Evolutionary conservation across 1,139 yeast species (phyloP), one percentile per base, ranked within the genome.

Genomic region (Zygosaccharomyces pseudobailii): DNA sequence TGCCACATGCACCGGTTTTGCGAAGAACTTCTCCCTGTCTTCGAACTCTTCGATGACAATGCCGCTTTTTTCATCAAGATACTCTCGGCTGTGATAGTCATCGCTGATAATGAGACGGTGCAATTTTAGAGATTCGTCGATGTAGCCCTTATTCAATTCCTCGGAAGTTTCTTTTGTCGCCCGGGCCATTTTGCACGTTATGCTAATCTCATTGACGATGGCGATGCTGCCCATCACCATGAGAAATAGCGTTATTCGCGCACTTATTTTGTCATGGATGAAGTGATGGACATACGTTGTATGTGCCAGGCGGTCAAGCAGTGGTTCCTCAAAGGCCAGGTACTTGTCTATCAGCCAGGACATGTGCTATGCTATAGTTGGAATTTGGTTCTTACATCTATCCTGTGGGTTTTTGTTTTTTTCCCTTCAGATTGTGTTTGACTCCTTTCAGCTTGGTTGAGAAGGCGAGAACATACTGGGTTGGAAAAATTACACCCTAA

Each of bases 1-100:
- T 1, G 92, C 89, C 67, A 89, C 85, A 62, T 84, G 90, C 6
- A 83, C 80, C 0, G 92, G 92, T 32, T 80, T 76, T 45, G 84
- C 87, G 9, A 75, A 73, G 61, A 84, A 84, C 20, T 80, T 78
- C 49, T 82, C 86, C 55, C 79, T 76, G 6, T 83, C 85, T 48
- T 84, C 86, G 53, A 67, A 57, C 28, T 69, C 69, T 59, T 65
- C 70, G 40, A 65, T 56, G 4, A 63, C 60, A 25, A 63, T 60
- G 7, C 67, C 68, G 36, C 60, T 55, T 42, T 62, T 61, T 31
- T 61, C 62, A 46, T 65, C 67, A 7, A 54, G 36, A 50, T 56
- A 61, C 46, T 64, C 67, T 37, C 55, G 56, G 23, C 66, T 56
- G 45, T 65, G 68, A 45, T 55, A 66, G 7, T 63, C 64, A 43